Base-by-base conservation (phyloP, 495 filamentous ascomycete species). In the Podospora comata region DNA sequence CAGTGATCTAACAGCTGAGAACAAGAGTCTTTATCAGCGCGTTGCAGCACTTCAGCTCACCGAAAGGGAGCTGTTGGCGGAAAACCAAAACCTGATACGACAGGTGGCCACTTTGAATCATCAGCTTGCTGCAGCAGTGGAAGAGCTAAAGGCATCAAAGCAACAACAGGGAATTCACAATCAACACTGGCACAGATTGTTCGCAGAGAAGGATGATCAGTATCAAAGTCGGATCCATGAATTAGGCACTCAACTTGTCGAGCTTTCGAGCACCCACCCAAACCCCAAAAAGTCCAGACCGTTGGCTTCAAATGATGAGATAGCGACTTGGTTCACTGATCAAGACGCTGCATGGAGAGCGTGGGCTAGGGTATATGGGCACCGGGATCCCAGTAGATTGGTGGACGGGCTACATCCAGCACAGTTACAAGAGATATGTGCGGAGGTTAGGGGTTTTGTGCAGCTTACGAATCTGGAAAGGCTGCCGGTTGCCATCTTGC, bases 391-490 rank as follows among this genome's bases (percentile, higher is more conserved):
- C 3, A 55, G 68, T 9, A 54, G 67, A 0, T 2, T 75, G 1
- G 60, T 56, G n/a, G 57, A 61, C 2, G 73, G 67, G 2, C 64
- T 75, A 1, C 71, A 73, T 30, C 73, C 71, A 1, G 7, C 62
- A 6, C 73, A 75, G 26, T 6, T 68, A 19, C 53, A 26, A 0
- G 71, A 75, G 65, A 48, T 75, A 5, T 73, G 71, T 13, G 67
- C 68, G 0, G 69, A 67, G 2, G 67, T 71, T 34, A 65, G 66
- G 59, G 18, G 44, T 2, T 75, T 75, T n/a, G 69, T 75, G 2
- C 62, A 20, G 1, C 70, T 75, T 18, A 62, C 23, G 0, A 68
- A 75, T 18, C 65, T 64, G 2, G 71, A 63, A 1, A 65, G 32
- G 1, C 68, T 75, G 1, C 73, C 73, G 0, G 56, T 62, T 3